A percentile compares a stretch with the other conserved stretches of the same genome.
phyloP scores from a whole-genome alignment of 148 eudicot genomes.

The Simmondsia chinensis region DNA sequence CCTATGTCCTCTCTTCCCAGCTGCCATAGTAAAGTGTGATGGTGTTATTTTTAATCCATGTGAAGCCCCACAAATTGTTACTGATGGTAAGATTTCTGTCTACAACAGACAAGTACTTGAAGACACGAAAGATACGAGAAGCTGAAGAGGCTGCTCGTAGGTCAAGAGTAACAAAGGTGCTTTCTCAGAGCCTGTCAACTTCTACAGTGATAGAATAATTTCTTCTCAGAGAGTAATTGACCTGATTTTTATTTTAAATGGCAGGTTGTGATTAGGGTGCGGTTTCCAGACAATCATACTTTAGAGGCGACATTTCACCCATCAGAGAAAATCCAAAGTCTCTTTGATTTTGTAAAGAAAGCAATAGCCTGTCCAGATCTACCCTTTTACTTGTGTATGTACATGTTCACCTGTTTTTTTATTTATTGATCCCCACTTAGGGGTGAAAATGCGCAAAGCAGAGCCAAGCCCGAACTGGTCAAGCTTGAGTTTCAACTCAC shows the following conservation, averaged over 20 bases:
- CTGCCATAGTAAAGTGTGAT: no score
- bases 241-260: no score
- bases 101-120: constrained; percentile 52
- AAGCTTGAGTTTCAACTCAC: no score
- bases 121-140: constrained; percentile 76
- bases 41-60: no score
- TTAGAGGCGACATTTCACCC: constrained; percentile 78
- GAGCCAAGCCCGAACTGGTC: no score
- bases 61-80: no score
- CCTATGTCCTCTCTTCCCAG: no score
- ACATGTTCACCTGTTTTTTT: neutral
- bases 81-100: neutral
- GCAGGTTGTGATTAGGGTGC: constrained; percentile 64
- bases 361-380: constrained; percentile 60
- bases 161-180: constrained; percentile 52
- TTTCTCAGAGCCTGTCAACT: no score
- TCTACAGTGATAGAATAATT: no score
- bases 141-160: constrained; percentile 78
- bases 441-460: no score
- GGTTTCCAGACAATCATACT: constrained; percentile 71
- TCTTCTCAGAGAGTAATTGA: no score
- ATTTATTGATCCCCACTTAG: no score
- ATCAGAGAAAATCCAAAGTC: constrained; percentile 59
- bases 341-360: constrained; percentile 59
- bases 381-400: constrained; percentile 67